A percentile compares a stretch with the other conserved stretches of the same genome.
These are phyloP conservation scores for Escovopsis weberi DNA, from an alignment of 2,329 filamentous ascomycete species.

Conservation along the genomic window DNA sequence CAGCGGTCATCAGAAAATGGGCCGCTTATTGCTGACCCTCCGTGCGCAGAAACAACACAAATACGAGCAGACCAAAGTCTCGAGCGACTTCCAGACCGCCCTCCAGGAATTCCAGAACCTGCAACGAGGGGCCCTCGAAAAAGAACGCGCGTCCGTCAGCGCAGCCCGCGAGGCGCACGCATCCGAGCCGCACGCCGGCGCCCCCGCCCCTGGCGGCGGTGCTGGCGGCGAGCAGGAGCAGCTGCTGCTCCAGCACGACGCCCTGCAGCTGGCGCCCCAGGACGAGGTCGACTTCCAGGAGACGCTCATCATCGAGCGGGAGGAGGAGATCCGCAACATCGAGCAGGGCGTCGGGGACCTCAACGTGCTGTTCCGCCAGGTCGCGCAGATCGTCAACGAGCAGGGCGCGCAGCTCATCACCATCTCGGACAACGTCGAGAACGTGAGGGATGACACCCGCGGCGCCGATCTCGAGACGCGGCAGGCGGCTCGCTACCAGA, in stretches of 20 bases:
- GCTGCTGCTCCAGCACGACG: conserved; percentile 52
- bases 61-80: conserved; percentile 90
- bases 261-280: conserved; percentile 72
- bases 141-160: conserved; percentile 73
- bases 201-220: conserved; percentile 3
- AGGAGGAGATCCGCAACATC: conserved; percentile 93
- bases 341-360: conserved; percentile 91
- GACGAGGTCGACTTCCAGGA: conserved; percentile 98
- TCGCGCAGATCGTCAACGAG: conserved; percentile 93
- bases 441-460: conserved; percentile 63
- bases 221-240: conserved; percentile 29
- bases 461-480: conserved; percentile 78
- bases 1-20: too few relatives aligned
- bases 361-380: conserved; percentile 92
- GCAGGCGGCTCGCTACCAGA: conserved; percentile 82
- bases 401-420: conserved; percentile 81
- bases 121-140: conserved; percentile 83
- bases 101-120: conserved; percentile 83
- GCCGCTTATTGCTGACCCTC: neutral
- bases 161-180: conserved; percentile 73
- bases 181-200: conserved; percentile 28
- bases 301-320: conserved; percentile 84
- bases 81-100: conserved; percentile 79
- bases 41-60: conserved; percentile 68
- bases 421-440: conserved; percentile 78